These are phyloP conservation scores for Cutaneotrichosporon cutaneum DNA, from an alignment of 1,284 basidiomycete species.

Conservation along the genomic window DNA sequence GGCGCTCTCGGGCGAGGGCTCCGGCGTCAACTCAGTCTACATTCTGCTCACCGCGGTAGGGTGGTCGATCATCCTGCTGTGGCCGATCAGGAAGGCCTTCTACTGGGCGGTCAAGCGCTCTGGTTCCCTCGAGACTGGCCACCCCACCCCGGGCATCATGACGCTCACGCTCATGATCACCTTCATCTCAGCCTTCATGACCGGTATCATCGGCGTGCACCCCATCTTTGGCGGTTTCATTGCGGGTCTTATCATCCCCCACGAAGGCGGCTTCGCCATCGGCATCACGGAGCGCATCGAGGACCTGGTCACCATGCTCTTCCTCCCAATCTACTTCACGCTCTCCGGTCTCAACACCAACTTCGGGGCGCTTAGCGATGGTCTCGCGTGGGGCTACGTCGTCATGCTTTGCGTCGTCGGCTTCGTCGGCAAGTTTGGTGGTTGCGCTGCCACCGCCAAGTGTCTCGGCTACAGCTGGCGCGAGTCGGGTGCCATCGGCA, in stretches of 20 bases:
- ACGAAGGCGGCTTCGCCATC: constrained; percentile 80
- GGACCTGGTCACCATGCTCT: constrained; percentile 65
- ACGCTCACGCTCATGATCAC: constrained; percentile 71
- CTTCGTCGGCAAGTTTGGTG: constrained; percentile 71
- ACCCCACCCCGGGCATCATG: constrained; percentile 74
- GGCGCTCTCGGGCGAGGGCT: constrained; percentile 73
- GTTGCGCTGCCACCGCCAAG: constrained; percentile 66
- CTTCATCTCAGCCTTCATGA: constrained; percentile 77
- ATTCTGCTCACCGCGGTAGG: constrained; percentile 77
- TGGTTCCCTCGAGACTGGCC: constrained; percentile 66
- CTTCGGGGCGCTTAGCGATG: constrained; percentile 71
- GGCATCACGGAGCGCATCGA: constrained; percentile 73
- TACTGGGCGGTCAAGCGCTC: constrained; percentile 72
- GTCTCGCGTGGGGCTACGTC: constrained; percentile 79
- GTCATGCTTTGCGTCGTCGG: constrained; percentile 77
- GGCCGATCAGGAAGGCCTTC: constrained; percentile 65
- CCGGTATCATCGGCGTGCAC: constrained; percentile 73
- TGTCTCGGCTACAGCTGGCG: constrained; percentile 68
- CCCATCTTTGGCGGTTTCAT: constrained; percentile 80
- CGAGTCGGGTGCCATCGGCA: constrained; percentile 80
- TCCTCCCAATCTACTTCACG: constrained; percentile 82
- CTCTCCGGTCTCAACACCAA: constrained; percentile 80
- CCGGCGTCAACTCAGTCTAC: constrained; percentile 67
- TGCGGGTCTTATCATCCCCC: constrained; percentile 82
- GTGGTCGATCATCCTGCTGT: constrained; percentile 76